phyloP scores from a whole-genome alignment of 2,329 filamentous ascomycete species.

The Raffaelea ambrosiae region DNA sequence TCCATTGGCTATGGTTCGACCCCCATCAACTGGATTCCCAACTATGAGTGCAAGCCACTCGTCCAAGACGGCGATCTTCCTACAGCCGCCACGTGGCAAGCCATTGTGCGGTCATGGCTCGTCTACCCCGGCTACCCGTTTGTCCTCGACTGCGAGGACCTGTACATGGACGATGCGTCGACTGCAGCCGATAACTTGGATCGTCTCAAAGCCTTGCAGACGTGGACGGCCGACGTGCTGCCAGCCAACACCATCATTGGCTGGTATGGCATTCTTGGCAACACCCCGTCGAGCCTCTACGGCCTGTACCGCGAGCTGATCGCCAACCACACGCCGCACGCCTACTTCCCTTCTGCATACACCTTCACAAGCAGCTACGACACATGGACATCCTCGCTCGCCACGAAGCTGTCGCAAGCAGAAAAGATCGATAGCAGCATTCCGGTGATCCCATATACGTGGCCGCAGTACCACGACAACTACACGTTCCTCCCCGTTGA shows the following conservation, averaged over 20 bases:
- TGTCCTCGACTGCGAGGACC: conserved; percentile 9
- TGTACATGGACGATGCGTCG: conserved; percentile 3
- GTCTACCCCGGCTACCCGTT: conserved; percentile 8
- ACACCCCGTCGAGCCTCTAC: conserved; percentile 6
- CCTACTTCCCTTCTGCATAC: conserved; percentile 8
- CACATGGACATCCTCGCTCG: conserved; percentile 3
- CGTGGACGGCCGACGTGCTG: conserved; percentile 6
- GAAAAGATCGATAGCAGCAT: conserved; percentile 2
- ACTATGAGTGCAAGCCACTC: conserved; percentile 5
- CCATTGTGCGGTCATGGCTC: conserved; percentile 3
- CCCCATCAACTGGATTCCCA: conserved; percentile 10
- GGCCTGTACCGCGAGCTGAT: conserved; percentile 6
- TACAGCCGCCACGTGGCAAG: conserved; percentile 2
- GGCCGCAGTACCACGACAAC: conserved; percentile 10
- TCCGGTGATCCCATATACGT: conserved; percentile 6
- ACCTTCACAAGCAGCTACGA: conserved; percentile 4
- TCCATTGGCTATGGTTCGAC: conserved; percentile 6
- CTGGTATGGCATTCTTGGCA: conserved; percentile 8
- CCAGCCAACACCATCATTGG: conserved; percentile 3
- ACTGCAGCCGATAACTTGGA: conserved; percentile 4
- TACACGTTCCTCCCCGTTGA: conserved; percentile 7
- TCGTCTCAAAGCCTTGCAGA: conserved; percentile 5
- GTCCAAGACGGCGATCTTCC: conserved; percentile 1
- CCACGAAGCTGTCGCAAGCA: not conserved
- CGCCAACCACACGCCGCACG: conserved; percentile 9